phyloP scores from a whole-genome alignment of 1,284 basidiomycete species.

The Marasmius tenuissimus region DNA sequence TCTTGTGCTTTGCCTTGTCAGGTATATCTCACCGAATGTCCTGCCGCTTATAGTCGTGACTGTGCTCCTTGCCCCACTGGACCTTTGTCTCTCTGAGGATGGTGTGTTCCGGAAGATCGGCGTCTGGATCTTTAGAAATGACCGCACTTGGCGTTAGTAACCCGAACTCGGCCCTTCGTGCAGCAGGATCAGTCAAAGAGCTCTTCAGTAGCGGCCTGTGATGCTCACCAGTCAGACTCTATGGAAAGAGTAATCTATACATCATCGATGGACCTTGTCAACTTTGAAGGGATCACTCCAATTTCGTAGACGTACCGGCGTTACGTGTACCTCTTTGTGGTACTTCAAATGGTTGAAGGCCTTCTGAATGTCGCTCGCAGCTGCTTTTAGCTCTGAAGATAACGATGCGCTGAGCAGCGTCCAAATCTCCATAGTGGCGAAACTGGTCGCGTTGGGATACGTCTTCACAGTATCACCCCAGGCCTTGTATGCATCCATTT shows the following conservation, averaged over 20 bases:
- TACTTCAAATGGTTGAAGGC: constrained; percentile 4
- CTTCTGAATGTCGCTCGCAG: background rate
- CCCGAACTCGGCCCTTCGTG: background rate
- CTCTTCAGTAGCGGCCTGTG: background rate
- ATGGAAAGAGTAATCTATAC: background rate
- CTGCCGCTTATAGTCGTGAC: background rate
- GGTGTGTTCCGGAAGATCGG: background rate
- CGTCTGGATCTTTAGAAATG: background rate
- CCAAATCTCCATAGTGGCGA: constrained; percentile 1
- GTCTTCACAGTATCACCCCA: background rate
- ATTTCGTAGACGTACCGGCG: background rate
- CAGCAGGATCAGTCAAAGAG: background rate
- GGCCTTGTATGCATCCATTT: constrained; percentile 12
- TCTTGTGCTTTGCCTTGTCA: background rate
- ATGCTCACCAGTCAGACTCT: constrained; percentile 1
- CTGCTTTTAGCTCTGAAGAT: background rate
- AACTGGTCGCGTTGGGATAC: background rate
- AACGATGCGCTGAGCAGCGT: background rate
- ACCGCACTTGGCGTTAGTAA: constrained; percentile 2
- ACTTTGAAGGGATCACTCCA: background rate
- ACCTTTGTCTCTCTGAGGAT: background rate
- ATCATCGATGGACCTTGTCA: too few species aligned
- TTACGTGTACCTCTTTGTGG: background rate
- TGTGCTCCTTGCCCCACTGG: constrained; percentile 1
- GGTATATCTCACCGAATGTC: background rate